Percentiles rank a stretch among this genome's conserved stretches.
phyloP scores from a whole-genome alignment of 805 yeast species.

The Metschnikowia picachoensis region DNA sequence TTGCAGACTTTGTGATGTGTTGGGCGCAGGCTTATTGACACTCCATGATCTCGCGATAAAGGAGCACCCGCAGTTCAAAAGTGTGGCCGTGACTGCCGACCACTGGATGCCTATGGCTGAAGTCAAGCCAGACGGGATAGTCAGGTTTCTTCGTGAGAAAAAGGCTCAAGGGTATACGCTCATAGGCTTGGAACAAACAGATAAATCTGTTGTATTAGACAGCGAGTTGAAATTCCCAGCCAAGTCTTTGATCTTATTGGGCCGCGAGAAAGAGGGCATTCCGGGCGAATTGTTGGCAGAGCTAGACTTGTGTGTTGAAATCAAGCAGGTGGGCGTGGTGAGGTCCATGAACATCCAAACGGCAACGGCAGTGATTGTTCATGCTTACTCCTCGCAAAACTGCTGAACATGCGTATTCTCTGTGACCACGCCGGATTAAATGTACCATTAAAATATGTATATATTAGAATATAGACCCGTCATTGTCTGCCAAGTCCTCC shows the following conservation, averaged over 20 bases:
- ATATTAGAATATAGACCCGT: conserved; percentile 14
- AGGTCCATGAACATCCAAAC: conserved; percentile 97
- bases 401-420: conserved; percentile 30
- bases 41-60: conserved; percentile 65
- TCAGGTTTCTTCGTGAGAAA: conserved; percentile 53
- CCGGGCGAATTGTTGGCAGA: conserved; percentile 82
- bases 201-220: conserved; percentile 71
- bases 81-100: conserved; percentile 93
- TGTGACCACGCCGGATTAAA: not conserved
- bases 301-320: conserved; percentile 83
- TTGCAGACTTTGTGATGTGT: conserved; percentile 85
- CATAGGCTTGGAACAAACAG: conserved; percentile 91
- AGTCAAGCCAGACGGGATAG: conserved; percentile 56
- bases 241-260: conserved; percentile 73
- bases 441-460: not conserved
- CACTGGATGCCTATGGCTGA: conserved; percentile 92
- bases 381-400: conserved; percentile 76
- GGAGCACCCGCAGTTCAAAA: conserved; percentile 66
- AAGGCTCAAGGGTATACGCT: conserved; percentile 76
- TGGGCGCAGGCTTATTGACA: conserved; percentile 83
- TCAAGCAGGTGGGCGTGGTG: conserved; percentile 86
- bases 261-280: conserved; percentile 87
- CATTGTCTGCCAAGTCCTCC: conserved; percentile 32
- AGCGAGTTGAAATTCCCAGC: conserved; percentile 66
- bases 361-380: conserved; percentile 91